phyloP scores from a whole-genome alignment of 805 yeast species.

The Ogataea ganodermae region DNA sequence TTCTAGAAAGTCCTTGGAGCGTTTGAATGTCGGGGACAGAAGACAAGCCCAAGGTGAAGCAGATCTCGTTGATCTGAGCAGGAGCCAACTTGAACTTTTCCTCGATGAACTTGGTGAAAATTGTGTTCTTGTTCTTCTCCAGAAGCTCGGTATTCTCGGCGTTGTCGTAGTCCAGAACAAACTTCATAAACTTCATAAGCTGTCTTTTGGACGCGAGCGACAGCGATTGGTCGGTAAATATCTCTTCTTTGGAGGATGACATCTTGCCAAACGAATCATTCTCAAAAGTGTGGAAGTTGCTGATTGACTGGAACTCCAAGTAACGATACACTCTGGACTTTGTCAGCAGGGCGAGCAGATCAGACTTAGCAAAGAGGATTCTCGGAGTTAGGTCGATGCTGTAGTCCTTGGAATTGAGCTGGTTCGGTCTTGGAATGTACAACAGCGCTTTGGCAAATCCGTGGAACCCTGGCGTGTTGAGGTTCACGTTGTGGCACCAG shows the following conservation, averaged over 20 bases:
- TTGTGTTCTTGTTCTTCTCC: constrained; percentile 52
- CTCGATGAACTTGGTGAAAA: constrained; percentile 60
- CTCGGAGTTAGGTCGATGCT: constrained; percentile 89
- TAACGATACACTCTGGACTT: constrained; percentile 88
- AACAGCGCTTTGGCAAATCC: constrained; percentile 63
- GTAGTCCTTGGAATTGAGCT: constrained; percentile 68
- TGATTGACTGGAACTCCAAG: constrained; percentile 86
- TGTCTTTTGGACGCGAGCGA: constrained; percentile 75
- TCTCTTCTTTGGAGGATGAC: constrained; percentile 86
- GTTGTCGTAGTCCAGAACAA: constrained; percentile 70
- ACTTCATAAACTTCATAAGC: constrained; percentile 89
- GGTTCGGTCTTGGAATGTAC: constrained; percentile 68
- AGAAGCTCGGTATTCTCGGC: constrained; percentile 46
- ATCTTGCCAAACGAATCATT: constrained; percentile 87
- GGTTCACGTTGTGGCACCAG: constrained; percentile 78
- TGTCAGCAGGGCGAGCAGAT: constrained; percentile 72
- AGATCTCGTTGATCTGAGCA: constrained; percentile 80
- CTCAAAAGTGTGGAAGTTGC: constrained; percentile 91
- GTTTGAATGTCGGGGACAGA: constrained; percentile 61
- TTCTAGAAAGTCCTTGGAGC: constrained; percentile 74
- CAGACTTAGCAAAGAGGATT: constrained; percentile 87
- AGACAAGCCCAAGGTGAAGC: constrained; percentile 83
- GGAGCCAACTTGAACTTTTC: constrained; percentile 68
- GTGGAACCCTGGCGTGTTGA: constrained; percentile 35
- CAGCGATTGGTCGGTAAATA: constrained; percentile 84